Evolutionary conservation across 1,139 yeast species (phyloP), one percentile per base, ranked within the genome.

Genomic region (Yamadazyma blattariae): DNA sequence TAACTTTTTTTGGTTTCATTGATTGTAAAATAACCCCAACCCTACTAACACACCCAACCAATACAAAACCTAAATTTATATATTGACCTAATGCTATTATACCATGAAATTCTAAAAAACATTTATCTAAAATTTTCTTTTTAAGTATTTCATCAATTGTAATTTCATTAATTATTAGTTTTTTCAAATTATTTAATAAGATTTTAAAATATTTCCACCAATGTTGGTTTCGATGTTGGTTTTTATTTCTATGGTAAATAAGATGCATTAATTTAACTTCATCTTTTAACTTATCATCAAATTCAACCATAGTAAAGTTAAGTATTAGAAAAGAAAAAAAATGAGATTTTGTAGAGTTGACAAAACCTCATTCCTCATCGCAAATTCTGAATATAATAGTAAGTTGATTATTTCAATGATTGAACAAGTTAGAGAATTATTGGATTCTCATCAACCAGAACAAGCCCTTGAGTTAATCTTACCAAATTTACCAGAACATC

Each of bases 191-290:
- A 24, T 95, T 67, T 44, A 82, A 82, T 17, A 85, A 52, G n/a
- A 82, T 71, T 40, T 79, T 70, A 33, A 88, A 62, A 41, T 76
- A 71, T 38, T 64, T 72, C 90, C 95, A 88, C 96, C 96, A 88
- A 16, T 53, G 54, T 27, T 85, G 74, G 12, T 71, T 73, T n/a
- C 80, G 64, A 49, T 87, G 96, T 56, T 88, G 96, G 53, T 86
- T 86, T 42, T 70, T 68, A 54, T 82, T 83, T 42, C 95, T 63
- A 47, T 82, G 87, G 51, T 82, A 79, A 4, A 86, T 46, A 30
- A 87, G 56, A 45, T 77, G 82, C 7, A 85, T 52, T 3, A 85
- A 52, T 23, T 73, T 70, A 34, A 63, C 74, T 56, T 88, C 96
- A 34, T 45, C 38, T n/a, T 32, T 14, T 23, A 32, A 17, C 8